Conservation (phyloP, 1,284 basidiomycete species). For the Heterobasidion irregulare region DNA sequence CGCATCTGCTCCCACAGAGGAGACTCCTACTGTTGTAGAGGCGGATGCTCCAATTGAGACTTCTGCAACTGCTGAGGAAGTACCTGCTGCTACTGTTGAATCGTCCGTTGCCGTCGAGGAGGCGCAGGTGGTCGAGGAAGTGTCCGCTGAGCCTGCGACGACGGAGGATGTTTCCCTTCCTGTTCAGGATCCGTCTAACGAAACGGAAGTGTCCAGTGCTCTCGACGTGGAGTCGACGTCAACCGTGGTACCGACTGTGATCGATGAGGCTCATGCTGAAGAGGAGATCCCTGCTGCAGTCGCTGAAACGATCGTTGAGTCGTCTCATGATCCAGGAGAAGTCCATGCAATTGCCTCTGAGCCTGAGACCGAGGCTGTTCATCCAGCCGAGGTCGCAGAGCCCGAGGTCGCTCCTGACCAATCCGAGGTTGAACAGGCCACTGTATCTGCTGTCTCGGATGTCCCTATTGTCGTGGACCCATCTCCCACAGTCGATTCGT, state of each 20-base stretch:
- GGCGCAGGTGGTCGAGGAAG: not conserved
- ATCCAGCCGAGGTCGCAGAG: not conserved
- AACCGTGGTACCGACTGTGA: no score
- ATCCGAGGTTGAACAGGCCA: not conserved
- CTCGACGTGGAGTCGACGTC: no score
- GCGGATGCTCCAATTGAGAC: not conserved
- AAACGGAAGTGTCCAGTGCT: no score
- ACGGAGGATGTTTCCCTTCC: not conserved
- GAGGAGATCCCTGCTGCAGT: not conserved
- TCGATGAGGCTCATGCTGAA: not conserved
- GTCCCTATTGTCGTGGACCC: not conserved
- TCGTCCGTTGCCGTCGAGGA: not conserved
- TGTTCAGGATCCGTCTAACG: not conserved
- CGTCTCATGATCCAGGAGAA: not conserved
- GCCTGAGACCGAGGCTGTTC: not conserved
- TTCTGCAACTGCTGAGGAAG: not conserved
- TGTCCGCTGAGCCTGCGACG: not conserved
- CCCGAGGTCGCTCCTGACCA: not conserved
- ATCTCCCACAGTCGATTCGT: not conserved
- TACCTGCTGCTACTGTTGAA: not conserved
- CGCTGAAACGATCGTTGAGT: not conserved
- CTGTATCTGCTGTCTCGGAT: not conserved
- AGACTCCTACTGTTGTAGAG: not conserved
- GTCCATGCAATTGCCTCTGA: not conserved
- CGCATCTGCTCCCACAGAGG: not conserved